These are phyloP conservation scores for Paraleonurus japonicus DNA, from an alignment of 257 asterid genomes.

Conservation along the genomic window DNA sequence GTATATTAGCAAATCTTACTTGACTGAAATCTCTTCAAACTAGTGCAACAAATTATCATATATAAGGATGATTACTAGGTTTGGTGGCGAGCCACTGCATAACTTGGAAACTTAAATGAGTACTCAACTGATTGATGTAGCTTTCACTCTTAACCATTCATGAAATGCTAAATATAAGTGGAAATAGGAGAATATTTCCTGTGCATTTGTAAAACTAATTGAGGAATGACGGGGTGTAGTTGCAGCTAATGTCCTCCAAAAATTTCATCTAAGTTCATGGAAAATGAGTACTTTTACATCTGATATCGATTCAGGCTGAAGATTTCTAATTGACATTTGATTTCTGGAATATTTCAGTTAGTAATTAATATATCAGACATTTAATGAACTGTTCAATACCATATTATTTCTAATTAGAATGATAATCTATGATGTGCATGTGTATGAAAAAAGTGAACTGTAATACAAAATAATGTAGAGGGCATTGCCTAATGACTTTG, in stretches of 20 bases:
- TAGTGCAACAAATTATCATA: background rate
- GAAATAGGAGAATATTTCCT: background rate
- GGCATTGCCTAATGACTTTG: slow-evolving; percentile 10
- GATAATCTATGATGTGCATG: background rate
- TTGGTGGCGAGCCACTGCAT: background rate
- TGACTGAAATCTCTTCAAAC: background rate
- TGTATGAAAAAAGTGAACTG: background rate
- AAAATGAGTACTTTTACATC: background rate
- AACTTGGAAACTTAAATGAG: background rate
- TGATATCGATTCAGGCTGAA: background rate
- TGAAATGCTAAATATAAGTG: background rate
- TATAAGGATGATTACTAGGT: background rate
- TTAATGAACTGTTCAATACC: background rate
- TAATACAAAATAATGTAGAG: background rate
- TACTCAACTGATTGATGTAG: background rate
- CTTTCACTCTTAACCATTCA: background rate
- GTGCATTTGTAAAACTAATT: background rate
- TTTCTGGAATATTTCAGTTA: slow-evolving; percentile 2
- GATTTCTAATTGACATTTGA: background rate
- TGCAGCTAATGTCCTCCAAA: background rate
- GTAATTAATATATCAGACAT: background rate
- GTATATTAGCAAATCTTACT: background rate
- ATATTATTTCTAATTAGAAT: background rate
- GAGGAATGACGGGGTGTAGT: background rate
- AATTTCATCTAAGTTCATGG: background rate